phyloP scores from a whole-genome alignment of 2,329 filamentous ascomycete genomes.

The Cladosporium halotolerans region DNA sequence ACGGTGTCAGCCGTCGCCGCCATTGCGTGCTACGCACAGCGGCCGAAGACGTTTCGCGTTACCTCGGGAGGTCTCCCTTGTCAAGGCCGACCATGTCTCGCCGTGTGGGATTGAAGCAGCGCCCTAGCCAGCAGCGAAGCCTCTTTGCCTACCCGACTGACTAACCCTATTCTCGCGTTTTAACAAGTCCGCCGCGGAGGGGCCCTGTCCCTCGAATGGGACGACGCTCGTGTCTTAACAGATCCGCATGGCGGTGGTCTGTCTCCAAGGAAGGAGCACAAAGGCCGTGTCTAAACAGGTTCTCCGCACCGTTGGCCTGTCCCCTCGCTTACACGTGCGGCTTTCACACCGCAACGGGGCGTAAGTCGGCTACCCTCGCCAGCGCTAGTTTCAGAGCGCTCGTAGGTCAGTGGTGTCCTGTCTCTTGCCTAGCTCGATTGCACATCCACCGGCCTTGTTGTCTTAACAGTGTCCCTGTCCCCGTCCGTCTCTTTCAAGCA shows the following conservation, averaged over 20 bases:
- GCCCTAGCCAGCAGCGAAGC: conserved; percentile 1
- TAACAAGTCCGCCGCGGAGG: neutral
- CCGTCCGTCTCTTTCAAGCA: neutral
- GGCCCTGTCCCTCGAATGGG: neutral
- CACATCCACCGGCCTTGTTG: too few species aligned
- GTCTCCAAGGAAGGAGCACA: neutral
- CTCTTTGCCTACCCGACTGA: neutral
- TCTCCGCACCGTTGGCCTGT: neutral
- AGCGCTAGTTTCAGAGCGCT: neutral
- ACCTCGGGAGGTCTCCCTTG: too few species aligned
- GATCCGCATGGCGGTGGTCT: neutral
- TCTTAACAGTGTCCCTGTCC: neutral
- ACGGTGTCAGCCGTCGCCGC: neutral
- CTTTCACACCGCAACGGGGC: neutral
- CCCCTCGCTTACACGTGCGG: neutral
- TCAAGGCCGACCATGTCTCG: too few species aligned
- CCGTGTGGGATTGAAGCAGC: neutral
- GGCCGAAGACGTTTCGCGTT: too few species aligned
- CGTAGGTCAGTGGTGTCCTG: neutral
- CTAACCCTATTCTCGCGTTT: neutral
- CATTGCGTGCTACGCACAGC: neutral
- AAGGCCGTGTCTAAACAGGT: neutral
- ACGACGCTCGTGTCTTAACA: neutral
- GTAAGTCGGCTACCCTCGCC: neutral
- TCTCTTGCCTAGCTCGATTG: too few species aligned